Conservation (phyloP, 2,329 filamentous ascomycete genomes). For the Trichothecium sympodiale region DNA sequence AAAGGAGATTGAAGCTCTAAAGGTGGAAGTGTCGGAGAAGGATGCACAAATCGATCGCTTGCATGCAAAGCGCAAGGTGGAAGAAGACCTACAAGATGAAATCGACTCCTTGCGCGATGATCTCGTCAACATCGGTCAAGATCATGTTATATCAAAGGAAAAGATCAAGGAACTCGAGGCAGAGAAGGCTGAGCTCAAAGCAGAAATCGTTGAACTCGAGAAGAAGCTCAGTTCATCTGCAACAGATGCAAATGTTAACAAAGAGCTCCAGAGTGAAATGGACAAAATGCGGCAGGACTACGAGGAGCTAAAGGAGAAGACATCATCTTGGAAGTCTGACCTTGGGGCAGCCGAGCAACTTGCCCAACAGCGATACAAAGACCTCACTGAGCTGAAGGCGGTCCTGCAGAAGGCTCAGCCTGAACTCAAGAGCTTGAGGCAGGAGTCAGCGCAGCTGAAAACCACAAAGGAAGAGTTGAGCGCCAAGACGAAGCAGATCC, state of each 20-base stretch:
- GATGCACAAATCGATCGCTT: conserved; percentile 64
- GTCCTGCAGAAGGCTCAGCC: conserved; percentile 76
- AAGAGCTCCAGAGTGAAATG: conserved; percentile 51
- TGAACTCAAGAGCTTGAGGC: conserved; percentile 67
- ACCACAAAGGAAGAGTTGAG: conserved; percentile 63
- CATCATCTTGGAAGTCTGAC: conserved; percentile 65
- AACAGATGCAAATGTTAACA: conserved; percentile 29
- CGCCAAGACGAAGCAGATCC: conserved; percentile 47
- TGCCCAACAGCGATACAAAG: conserved; percentile 78
- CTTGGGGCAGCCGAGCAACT: conserved; percentile 77
- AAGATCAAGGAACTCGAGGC: conserved; percentile 58
- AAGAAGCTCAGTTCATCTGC: conserved; percentile 45
- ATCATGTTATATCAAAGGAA: conserved; percentile 75
- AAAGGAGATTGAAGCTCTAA: conserved; percentile 37
- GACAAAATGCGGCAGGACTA: conserved; percentile 41
- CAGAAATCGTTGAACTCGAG: conserved; percentile 55
- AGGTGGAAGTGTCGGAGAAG: conserved; percentile 48
- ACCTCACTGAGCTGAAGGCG: conserved; percentile 69
- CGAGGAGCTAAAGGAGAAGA: conserved; percentile 60
- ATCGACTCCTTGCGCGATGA: conserved; percentile 76
- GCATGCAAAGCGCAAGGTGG: conserved; percentile 57
- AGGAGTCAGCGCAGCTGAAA: conserved; percentile 67
- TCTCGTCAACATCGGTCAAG: conserved; percentile 66
- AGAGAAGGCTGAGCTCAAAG: conserved; percentile 56
- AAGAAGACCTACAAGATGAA: conserved; percentile 74